Evolutionary conservation across 2,329 filamentous ascomycete genomes (phyloP), one percentile per base, ranked within the genome.

Genomic region (Xylaria sp.): DNA sequence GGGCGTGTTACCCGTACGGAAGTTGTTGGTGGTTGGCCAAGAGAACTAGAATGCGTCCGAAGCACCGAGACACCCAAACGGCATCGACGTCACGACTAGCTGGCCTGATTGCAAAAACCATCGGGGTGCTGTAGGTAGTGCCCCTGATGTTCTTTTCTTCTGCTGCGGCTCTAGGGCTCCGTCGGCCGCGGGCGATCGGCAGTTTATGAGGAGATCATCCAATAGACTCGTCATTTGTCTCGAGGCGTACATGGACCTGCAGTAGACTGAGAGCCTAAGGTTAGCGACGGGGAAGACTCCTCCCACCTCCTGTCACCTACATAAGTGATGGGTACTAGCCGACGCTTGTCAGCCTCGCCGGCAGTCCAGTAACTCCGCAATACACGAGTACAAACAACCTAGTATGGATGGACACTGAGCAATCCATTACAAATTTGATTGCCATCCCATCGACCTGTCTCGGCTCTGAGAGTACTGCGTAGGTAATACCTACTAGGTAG

Each of bases 151-250:
- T 46, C 24, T 7, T 18, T 40, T 24, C 22, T 45, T 40, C 13
- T 43, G 9, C 11, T 34, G 9, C 16, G 4, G 8, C 44, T 44
- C 42, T 61, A 55, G 56, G 56, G 58, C 55, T 61, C 55, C 52
- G 52, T 52, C 52, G 56, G 58, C 55, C 58, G 52, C 52, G 52
- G 50, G 50, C 52, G 58, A 61, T 61, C 56, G 48, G 50, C 55
- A 48, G 19, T 29, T 7, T 51, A 47, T 29, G 54, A 54, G 55
- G 42, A 52, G 58, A 61, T 61, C 58, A 50, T 56, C 58, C 58
- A 61, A 61, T 61, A 61, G 45, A 54, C 45, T 42, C 42, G 39
- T 50, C 44, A 44, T 7, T 42, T 21, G 40, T 21, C 21, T 21
- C 7, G 37, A 48, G 39, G 40, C 46, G 43, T 58, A 52, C 6